A percentile compares a stretch with the other conserved stretches of the same genome.
Conservation (phyloP, 805 yeast species). For the Nakazawaea ishiwadae region DNA sequence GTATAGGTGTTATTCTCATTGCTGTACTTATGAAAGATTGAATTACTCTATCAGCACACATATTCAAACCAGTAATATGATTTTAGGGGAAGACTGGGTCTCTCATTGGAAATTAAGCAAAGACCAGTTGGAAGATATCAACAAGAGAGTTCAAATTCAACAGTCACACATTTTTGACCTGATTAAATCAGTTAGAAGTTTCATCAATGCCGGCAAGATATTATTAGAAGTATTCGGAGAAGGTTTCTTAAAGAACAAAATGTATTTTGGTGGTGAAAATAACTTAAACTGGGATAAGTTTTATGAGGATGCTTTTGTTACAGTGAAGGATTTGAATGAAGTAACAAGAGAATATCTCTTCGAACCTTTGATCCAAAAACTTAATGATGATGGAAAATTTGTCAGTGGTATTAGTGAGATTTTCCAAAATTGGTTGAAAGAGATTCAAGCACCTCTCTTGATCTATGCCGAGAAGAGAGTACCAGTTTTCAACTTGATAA, state of each 20-base stretch:
- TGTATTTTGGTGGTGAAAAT: constrained; percentile 7
- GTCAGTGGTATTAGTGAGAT: constrained; percentile 61
- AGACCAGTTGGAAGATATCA: constrained; percentile 47
- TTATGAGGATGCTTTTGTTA: constrained; percentile 51
- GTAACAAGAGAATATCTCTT: constrained; percentile 51
- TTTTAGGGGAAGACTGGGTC: constrained; percentile 47
- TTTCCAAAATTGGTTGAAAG: constrained; percentile 58
- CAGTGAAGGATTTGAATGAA: constrained; percentile 50
- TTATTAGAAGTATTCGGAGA: constrained; percentile 56
- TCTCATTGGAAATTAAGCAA: constrained; percentile 59
- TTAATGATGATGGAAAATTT: constrained; percentile 61
- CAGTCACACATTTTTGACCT: constrained; percentile 78
- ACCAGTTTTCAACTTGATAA: constrained; percentile 50
- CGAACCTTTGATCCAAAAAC: constrained; percentile 52
- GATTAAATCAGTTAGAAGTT: constrained; percentile 65
- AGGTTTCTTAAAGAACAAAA: constrained; percentile 29
- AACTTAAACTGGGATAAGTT: constrained; percentile 43
- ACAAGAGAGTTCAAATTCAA: constrained; percentile 32
- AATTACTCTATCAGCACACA: constrained; percentile 19
- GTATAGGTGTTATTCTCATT: constrained; percentile 11
- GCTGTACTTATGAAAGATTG: constrained; percentile 10
- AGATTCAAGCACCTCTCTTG: constrained; percentile 49
- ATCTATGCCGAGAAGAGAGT: constrained; percentile 60
- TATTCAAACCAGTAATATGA: constrained; percentile 22
- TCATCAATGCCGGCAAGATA: constrained; percentile 60